phyloP scores from a whole-genome alignment of 148 eudicot species.

The Salicornia ramosissima region DNA sequence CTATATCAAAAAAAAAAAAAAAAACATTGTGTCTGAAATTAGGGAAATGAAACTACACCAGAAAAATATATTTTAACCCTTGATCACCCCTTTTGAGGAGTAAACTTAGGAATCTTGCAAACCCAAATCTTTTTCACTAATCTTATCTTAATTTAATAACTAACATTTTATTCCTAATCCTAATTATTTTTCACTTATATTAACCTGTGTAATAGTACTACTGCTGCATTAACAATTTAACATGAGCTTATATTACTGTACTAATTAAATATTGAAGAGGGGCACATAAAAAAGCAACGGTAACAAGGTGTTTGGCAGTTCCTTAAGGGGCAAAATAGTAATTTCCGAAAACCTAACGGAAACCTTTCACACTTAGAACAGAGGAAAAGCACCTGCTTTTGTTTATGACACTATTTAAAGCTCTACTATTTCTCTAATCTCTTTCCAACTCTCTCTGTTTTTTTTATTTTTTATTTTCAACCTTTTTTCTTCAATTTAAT shows the following conservation, averaged over 20 bases:
- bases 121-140: constrained; percentile 7
- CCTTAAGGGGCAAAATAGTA: constrained; percentile 59
- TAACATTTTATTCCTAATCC: too few species aligned
- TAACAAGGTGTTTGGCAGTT: constrained; percentile 66
- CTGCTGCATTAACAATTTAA: not conserved
- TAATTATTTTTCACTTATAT: not conserved
- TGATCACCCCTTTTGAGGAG: constrained; percentile 26
- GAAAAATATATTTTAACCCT: not conserved
- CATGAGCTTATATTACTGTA: too few species aligned
- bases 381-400: constrained; percentile 25
- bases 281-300: constrained; percentile 44
- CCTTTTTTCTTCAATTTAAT: not conserved
- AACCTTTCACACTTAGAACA: constrained; percentile 27
- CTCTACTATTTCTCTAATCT: constrained; percentile 3
- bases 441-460: constrained; percentile 1
- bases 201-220: not conserved
- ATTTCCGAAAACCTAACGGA: constrained; percentile 52
- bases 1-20: too few species aligned
- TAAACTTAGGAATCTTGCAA: constrained; percentile 20
- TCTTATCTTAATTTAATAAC: not conserved
- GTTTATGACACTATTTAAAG: not conserved
- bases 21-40: constrained; percentile 1
- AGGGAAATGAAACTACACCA: not conserved
- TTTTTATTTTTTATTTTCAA: constrained; percentile 1
- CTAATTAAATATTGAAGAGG: too few species aligned